A percentile compares a stretch with the other conserved stretches of the same genome.
phyloP scores from a whole-genome alignment of 805 yeast species.

The Wickerhamiella bombiphila region DNA sequence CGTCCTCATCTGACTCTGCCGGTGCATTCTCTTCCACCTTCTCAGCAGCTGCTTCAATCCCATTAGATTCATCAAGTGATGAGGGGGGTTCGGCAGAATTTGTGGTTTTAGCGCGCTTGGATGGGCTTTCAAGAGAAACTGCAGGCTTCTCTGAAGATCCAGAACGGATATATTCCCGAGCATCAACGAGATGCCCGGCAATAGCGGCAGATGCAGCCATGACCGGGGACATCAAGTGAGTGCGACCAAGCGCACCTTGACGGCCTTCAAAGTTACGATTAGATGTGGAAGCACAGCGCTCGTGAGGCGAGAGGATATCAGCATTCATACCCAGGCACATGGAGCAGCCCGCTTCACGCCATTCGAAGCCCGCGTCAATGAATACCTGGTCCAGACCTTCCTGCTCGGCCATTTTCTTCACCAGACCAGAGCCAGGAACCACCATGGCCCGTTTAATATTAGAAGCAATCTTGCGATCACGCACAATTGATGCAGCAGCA shows the following conservation, averaged over 20 bases:
- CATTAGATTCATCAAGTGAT: constrained; percentile 43
- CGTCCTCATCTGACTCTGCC: constrained; percentile 16
- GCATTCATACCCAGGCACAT: constrained; percentile 99
- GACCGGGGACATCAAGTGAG: constrained; percentile 96
- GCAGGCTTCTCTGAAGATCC: constrained; percentile 22
- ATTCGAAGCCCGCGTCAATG: constrained; percentile 83
- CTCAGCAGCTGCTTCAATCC: constrained; percentile 37
- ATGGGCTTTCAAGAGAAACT: constrained; percentile 23
- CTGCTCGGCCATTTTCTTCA: constrained; percentile 81
- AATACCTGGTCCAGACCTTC: constrained; percentile 92
- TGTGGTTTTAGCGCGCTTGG: constrained; percentile 18
- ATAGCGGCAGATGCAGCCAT: constrained; percentile 99
- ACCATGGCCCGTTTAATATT: constrained; percentile 72
- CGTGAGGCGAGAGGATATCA: constrained; percentile 85
- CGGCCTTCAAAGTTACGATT: constrained; percentile 98
- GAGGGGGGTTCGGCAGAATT: constrained; percentile 26
- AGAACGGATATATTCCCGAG: constrained; percentile 59
- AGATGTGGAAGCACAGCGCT: constrained; percentile 97
- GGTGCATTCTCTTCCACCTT: constrained; percentile 26
- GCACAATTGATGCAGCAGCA: constrained; percentile 85
- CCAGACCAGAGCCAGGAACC: constrained; percentile 96
- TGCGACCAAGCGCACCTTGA: constrained; percentile 92
- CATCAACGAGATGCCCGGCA: constrained; percentile 78
- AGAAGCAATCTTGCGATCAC: constrained; percentile 76
- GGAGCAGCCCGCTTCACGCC: constrained; percentile 99